These are phyloP conservation scores for Cymbidium sinense DNA, from an alignment of 106 monocot genomes.

Conservation along the genomic window DNA sequence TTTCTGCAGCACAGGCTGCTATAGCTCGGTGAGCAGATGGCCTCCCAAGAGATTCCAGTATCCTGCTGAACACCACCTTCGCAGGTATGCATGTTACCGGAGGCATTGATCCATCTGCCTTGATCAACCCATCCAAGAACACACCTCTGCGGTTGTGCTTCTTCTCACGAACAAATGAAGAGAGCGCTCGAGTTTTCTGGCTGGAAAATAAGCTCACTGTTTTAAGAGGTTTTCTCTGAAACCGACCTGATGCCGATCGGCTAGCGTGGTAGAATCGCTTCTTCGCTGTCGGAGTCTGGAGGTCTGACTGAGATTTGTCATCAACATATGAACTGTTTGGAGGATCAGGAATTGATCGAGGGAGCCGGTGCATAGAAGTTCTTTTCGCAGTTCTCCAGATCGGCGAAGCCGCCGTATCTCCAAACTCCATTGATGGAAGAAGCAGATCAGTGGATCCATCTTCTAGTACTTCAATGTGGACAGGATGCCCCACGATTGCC, in stretches of 20 bases:
- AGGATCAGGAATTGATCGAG: slow-evolving; percentile 34
- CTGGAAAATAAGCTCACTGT: slow-evolving; percentile 29
- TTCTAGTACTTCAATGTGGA: slow-evolving; percentile 61
- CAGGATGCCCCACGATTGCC: slow-evolving; percentile 77
- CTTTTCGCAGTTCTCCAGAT: slow-evolving; percentile 73
- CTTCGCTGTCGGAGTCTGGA: slow-evolving; percentile 8
- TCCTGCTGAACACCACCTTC: slow-evolving; percentile 69
- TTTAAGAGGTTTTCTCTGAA: slow-evolving; percentile 40
- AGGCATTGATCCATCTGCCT: slow-evolving; percentile 41
- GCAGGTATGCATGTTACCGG: slow-evolving; percentile 61
- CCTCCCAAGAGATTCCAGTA: slow-evolving; percentile 67
- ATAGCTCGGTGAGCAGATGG: slow-evolving; percentile 26
- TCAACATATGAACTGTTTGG: neutral
- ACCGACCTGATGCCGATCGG: slow-evolving; percentile 8
- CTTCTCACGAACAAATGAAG: slow-evolving; percentile 37
- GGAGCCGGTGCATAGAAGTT: slow-evolving; percentile 62
- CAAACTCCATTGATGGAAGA: slow-evolving; percentile 14
- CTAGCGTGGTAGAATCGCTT: slow-evolving; percentile 4
- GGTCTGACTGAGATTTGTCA: neutral
- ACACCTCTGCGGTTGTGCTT: slow-evolving; percentile 1
- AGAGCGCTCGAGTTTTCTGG: slow-evolving; percentile 56
- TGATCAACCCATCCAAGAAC: slow-evolving; percentile 45
- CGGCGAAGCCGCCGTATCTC: slow-evolving; percentile 22
- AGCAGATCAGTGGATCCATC: slow-evolving; percentile 47
- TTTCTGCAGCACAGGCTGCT: slow-evolving; percentile 14